phyloP scores from a whole-genome alignment of 1,139 yeast species.

The Hanseniaspora sp. region DNA sequence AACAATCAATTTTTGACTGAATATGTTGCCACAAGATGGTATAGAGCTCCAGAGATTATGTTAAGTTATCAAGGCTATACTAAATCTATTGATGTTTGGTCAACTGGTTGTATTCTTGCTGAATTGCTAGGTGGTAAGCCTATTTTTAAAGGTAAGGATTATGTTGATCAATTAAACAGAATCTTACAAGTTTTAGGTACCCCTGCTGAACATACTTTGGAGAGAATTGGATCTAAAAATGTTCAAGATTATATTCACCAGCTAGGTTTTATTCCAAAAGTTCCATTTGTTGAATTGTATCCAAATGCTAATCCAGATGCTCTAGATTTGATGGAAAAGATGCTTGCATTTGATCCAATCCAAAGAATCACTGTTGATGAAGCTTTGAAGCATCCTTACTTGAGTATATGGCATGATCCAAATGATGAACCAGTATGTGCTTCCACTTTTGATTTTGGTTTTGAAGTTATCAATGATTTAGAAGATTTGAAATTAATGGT shows the following conservation, averaged over 20 bases:
- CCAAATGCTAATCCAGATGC: slow-evolving; percentile 85
- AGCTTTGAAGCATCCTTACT: slow-evolving; percentile 80
- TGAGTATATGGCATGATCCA: slow-evolving; percentile 93
- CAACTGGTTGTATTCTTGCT: slow-evolving; percentile 91
- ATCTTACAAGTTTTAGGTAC: slow-evolving; percentile 80
- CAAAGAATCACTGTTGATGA: slow-evolving; percentile 79
- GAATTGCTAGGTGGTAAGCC: slow-evolving; percentile 89
- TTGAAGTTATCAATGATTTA: slow-evolving; percentile 77
- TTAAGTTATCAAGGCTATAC: slow-evolving; percentile 84
- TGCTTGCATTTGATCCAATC: slow-evolving; percentile 81
- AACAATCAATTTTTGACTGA: slow-evolving; percentile 90
- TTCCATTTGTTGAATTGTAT: slow-evolving; percentile 61
- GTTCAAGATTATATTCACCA: slow-evolving; percentile 90
- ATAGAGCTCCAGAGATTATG: slow-evolving; percentile 96
- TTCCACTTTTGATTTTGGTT: slow-evolving; percentile 73
- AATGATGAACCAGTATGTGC: slow-evolving; percentile 85
- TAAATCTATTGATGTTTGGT: slow-evolving; percentile 94
- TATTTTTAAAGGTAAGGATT: slow-evolving; percentile 84
- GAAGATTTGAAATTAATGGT: slow-evolving; percentile 67
- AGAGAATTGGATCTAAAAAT: slow-evolving; percentile 73
- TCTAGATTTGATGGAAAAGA: slow-evolving; percentile 63
- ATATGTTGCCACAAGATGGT: slow-evolving; percentile 97
- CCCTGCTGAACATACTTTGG: slow-evolving; percentile 72
- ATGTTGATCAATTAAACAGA: slow-evolving; percentile 88
- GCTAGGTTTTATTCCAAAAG: slow-evolving; percentile 69